Evolutionary conservation across 1,284 basidiomycete genomes (phyloP).

Genomic region (Fomitopsis pinicola): DNA sequence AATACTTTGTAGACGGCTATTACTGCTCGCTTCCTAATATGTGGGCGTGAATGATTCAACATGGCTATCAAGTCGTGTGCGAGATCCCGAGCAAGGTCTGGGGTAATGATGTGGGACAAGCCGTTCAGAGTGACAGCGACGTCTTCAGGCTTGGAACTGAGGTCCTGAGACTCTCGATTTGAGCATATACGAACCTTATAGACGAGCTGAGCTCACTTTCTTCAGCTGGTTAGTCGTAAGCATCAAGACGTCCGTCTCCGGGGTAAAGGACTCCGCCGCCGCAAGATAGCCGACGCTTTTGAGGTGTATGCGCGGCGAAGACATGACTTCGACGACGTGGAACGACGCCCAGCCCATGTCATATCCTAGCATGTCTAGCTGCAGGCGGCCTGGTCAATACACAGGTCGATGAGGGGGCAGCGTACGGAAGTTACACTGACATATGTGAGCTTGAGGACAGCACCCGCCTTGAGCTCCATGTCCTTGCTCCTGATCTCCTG

Average conservation of each 20-base stretch:
- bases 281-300: slow-evolving; percentile 97
- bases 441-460: slow-evolving; percentile 95
- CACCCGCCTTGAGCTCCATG: slow-evolving; percentile 95
- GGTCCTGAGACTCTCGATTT: slow-evolving; percentile 52
- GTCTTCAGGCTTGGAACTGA: slow-evolving; percentile 74
- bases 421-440: slow-evolving; percentile 46
- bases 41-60: slow-evolving; percentile 86
- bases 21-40: slow-evolving; percentile 88
- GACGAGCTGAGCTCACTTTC: slow-evolving; percentile 62
- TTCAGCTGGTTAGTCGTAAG: slow-evolving; percentile 97
- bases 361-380: slow-evolving; percentile 93
- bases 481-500: slow-evolving; percentile 91
- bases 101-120: slow-evolving; percentile 83
- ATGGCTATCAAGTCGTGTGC: slow-evolving; percentile 84
- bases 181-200: background rate
- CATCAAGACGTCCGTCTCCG: slow-evolving; percentile 96
- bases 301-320: slow-evolving; percentile 84
- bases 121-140: slow-evolving; percentile 84
- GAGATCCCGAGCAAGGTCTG: slow-evolving; percentile 87
- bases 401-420: background rate
- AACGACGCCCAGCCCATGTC: slow-evolving; percentile 91
- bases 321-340: slow-evolving; percentile 98
- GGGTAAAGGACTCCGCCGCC: slow-evolving; percentile 87
- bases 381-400: slow-evolving; percentile 6
- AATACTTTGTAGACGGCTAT: slow-evolving; percentile 79